Evolutionary conservation across 106 monocot genomes (phyloP), one percentile per base, ranked within the genome.

Genomic region (Dendrobium chrysotoxum): DNA sequence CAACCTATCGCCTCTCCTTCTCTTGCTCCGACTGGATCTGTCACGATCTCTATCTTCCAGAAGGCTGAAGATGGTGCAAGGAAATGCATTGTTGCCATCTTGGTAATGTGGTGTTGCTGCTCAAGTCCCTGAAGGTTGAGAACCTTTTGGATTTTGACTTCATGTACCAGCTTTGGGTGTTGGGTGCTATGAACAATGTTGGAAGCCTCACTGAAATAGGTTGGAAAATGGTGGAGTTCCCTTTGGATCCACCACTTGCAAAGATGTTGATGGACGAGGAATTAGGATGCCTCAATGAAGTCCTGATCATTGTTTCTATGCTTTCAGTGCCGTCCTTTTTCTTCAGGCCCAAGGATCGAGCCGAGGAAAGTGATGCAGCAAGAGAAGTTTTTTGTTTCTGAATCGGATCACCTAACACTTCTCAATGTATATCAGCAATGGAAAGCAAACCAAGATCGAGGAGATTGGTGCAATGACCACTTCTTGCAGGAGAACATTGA

Each of bases 211-310:
- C 98, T 11, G 89, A 87, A 26, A 80, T 98, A n/a, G 98, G 95
- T 16, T 95, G 94, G 98, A 95, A 95, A 64, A 98, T 98, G 98
- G 94, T 95, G 5, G 98, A 98, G 87, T 95, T 98, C 77, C 98
- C 98, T 4, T 74, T 98, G 61, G 98, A 98, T 79, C 98, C 98
- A 16, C 91, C 98, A 7, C 83, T 98, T 55, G 98, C 98, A n/a
- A 95, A 95, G 73, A 99, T 99, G 44, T 72, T 99, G 54, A 95
- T 95, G 90, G 95, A 92, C 5, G 98, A 95, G 77, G 66, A 84
- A 73, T 81, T 99, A 1, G 91, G 83, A 17, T 99, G 98, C 74
- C 10, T 95, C 16, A 76, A 99, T 80, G 98, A 99, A 77, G 94
- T 99, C 20, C 75, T 99, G 57, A 95, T 91, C 4, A 85, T 99